Evolutionary conservation across 495 filamentous ascomycete species (phyloP).

Genomic region (Hyaloscypha hepaticicola): DNA sequence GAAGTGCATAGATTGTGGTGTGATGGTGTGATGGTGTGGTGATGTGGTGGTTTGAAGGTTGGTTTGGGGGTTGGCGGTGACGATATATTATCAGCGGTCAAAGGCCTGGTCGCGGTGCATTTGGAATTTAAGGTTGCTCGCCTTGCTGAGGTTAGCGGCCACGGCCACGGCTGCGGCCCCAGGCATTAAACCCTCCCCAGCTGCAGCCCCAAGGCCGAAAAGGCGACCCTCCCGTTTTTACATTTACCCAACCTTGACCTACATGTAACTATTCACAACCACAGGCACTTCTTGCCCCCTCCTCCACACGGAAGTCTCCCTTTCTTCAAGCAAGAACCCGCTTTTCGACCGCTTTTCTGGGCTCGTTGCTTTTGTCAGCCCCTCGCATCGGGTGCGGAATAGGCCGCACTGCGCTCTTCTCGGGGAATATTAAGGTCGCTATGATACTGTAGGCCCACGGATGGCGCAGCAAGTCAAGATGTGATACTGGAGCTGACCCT

Average conservation of each 20-base stretch:
- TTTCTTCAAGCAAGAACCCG: not conserved
- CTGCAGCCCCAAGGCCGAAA: too few relatives aligned
- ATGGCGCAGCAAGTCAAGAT: not conserved
- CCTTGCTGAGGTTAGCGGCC: not conserved
- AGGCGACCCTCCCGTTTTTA: conserved; percentile 1
- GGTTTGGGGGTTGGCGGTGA: not conserved
- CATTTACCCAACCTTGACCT: too few relatives aligned
- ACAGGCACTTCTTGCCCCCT: not conserved
- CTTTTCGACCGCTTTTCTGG: not conserved
- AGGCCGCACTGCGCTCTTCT: not conserved
- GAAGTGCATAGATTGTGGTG: not conserved
- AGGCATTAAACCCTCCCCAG: too few relatives aligned
- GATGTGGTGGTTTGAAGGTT: not conserved
- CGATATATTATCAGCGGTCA: too few relatives aligned
- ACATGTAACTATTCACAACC: not conserved
- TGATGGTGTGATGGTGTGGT: not conserved
- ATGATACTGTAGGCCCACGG: not conserved
- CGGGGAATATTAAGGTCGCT: not conserved
- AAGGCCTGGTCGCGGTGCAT: not conserved
- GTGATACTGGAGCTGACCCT: not conserved
- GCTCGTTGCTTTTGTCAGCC: not conserved
- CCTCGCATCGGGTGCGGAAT: not conserved
- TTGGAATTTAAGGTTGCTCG: not conserved
- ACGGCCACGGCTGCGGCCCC: not conserved
- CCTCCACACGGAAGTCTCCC: not conserved